Conservation (phyloP, 805 yeast species). For the baker's yeast (Saccharomyces cerevisiae) region DNA sequence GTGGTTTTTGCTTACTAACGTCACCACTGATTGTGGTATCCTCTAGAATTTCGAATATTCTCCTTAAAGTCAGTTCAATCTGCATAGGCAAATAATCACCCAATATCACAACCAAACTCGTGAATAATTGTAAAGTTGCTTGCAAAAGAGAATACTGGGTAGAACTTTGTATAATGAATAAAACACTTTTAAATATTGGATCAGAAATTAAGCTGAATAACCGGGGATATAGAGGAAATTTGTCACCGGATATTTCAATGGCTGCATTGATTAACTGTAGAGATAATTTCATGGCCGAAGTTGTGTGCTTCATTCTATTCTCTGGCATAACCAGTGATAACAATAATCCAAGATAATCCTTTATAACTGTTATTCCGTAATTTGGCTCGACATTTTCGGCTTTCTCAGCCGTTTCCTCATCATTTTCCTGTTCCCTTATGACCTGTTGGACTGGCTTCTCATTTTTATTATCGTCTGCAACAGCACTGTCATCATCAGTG, state of each 20-base stretch:
- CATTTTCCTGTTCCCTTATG: background rate
- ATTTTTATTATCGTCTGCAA: conserved; percentile 1
- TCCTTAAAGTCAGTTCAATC: conserved; percentile 58
- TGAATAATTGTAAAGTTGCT: conserved; percentile 63
- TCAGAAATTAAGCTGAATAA: conserved; percentile 64
- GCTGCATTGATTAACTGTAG: conserved; percentile 64
- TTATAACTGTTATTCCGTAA: conserved; percentile 64
- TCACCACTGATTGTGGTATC: background rate
- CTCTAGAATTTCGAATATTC: conserved; percentile 48
- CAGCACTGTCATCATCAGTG: background rate
- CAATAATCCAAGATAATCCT: conserved; percentile 65
- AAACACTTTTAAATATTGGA: conserved; percentile 69
- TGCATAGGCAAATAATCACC: conserved; percentile 64
- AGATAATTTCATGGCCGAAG: conserved; percentile 73
- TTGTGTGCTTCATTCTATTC: conserved; percentile 74
- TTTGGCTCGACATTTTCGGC: conserved; percentile 29
- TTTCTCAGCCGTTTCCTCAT: conserved; percentile 7
- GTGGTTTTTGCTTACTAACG: conserved; percentile 22
- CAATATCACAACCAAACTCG: conserved; percentile 60
- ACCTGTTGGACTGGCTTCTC: background rate
- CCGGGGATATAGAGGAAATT: conserved; percentile 49
- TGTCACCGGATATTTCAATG: conserved; percentile 67
- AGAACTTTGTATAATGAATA: conserved; percentile 60
- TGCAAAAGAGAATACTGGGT: conserved; percentile 66
- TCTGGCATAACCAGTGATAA: conserved; percentile 76